Conservation (phyloP, 2,329 filamentous ascomycete genomes). For the Didymella pomorum region DNA sequence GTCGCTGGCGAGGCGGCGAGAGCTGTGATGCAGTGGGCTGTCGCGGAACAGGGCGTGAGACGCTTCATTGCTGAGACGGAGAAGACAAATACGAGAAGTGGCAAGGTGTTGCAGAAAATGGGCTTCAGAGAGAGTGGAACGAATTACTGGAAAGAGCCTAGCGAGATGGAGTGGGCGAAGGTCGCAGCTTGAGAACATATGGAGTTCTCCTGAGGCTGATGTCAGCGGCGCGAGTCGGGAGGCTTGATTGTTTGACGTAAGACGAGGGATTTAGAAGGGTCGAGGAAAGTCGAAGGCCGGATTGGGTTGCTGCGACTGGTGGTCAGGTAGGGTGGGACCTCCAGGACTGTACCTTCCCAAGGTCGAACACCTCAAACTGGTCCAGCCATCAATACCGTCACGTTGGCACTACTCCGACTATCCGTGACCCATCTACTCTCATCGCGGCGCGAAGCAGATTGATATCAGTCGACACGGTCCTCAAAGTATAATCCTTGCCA, state of each 20-base stretch:
- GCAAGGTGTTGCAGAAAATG: slow-evolving; percentile 37
- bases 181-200: neutral
- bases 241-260: neutral
- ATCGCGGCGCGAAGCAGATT: neutral
- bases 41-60: slow-evolving; percentile 17
- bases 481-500: too few species aligned
- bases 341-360: too few species aligned
- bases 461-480: neutral
- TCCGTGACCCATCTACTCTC: too few species aligned
- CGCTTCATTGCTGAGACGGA: slow-evolving; percentile 38
- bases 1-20: slow-evolving; percentile 28
- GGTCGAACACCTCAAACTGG: neutral
- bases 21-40: slow-evolving; percentile 30
- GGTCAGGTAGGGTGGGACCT: too few species aligned
- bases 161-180: slow-evolving; percentile 29
- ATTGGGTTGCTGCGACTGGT: neutral
- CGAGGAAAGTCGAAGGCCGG: neutral
- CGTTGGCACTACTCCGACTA: too few species aligned
- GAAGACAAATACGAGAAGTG: slow-evolving; percentile 30
- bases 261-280: neutral
- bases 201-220: neutral
- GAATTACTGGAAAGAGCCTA: slow-evolving; percentile 27
- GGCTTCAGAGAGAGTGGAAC: slow-evolving; percentile 30
- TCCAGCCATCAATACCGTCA: neutral
- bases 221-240: neutral